These are phyloP conservation scores for Xylaria intraflava DNA, from an alignment of 495 filamentous ascomycete genomes.

Conservation along the genomic window DNA sequence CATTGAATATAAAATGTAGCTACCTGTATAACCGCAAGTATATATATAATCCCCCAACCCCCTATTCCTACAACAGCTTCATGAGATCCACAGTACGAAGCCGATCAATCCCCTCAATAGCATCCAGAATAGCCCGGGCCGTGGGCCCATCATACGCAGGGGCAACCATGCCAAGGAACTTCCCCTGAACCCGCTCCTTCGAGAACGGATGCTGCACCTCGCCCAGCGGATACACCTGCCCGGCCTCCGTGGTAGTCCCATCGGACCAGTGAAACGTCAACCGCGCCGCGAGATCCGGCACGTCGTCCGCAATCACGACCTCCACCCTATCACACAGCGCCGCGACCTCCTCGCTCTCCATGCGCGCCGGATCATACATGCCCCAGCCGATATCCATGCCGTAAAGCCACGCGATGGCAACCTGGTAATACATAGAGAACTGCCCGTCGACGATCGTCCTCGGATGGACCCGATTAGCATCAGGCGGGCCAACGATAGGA, in stretches of 20 bases:
- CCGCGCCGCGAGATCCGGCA: neutral
- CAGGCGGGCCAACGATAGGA: neutral
- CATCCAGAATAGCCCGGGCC: constrained; percentile 2
- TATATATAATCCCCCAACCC: too few relatives aligned
- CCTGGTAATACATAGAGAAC: constrained; percentile 11
- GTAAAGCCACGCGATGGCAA: constrained; percentile 8
- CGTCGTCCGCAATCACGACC: neutral
- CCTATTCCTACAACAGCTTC: constrained; percentile 4
- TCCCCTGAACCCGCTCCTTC: constrained; percentile 3
- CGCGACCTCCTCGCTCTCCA: constrained; percentile 4
- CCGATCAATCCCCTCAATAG: neutral
- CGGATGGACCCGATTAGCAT: neutral
- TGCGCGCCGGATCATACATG: neutral
- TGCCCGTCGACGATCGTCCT: constrained; percentile 9
- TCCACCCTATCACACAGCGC: constrained; percentile 7
- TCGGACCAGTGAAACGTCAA: constrained; percentile 8
- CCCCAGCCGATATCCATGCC: constrained; percentile 5
- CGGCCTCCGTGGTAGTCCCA: neutral
- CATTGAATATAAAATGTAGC: too few relatives aligned
- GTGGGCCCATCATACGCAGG: neutral
- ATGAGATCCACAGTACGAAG: neutral
- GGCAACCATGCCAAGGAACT: constrained; percentile 8
- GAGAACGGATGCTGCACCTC: constrained; percentile 4
- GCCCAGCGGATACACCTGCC: constrained; percentile 4
- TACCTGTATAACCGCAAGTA: too few relatives aligned